Conservation (phyloP, 2,329 filamentous ascomycete species). For the Trichoderma asperellum region DNA sequence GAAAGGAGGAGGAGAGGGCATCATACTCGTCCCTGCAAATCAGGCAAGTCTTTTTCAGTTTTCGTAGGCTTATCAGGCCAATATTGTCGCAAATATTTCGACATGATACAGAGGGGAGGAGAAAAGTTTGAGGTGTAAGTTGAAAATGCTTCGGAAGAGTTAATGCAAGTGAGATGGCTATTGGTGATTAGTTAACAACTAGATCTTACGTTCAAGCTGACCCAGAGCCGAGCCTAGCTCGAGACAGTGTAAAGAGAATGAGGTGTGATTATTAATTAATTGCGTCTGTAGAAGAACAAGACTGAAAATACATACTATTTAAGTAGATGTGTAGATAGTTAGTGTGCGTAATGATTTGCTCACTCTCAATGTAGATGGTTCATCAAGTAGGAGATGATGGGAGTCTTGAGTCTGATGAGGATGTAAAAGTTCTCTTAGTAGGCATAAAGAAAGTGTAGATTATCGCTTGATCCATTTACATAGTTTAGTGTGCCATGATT, state of each 20-base stretch:
- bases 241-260: neutral
- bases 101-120: neutral
- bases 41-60: conserved; percentile 47
- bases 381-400: no score
- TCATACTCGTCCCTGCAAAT: conserved; percentile 44
- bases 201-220: neutral
- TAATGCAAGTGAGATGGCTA: neutral
- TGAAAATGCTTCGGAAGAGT: neutral
- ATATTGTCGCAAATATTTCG: conserved; percentile 2
- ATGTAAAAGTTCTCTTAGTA: no score
- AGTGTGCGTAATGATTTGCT: no score
- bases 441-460: no score
- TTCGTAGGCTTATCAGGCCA: conserved; percentile 44
- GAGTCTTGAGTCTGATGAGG: neutral
- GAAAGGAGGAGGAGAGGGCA: neutral
- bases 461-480: no score
- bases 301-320: neutral
- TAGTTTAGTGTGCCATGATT: no score
- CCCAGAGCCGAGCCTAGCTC: neutral
- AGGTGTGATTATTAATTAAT: neutral
- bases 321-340: neutral
- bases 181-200: neutral
- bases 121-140: neutral
- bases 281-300: neutral
- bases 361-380: no score